Percentiles rank a stretch among this genome's conserved stretches.
phyloP scores from a whole-genome alignment of 192 early-diverging fungal genomes.

The Umbelopsis isabellina region DNA sequence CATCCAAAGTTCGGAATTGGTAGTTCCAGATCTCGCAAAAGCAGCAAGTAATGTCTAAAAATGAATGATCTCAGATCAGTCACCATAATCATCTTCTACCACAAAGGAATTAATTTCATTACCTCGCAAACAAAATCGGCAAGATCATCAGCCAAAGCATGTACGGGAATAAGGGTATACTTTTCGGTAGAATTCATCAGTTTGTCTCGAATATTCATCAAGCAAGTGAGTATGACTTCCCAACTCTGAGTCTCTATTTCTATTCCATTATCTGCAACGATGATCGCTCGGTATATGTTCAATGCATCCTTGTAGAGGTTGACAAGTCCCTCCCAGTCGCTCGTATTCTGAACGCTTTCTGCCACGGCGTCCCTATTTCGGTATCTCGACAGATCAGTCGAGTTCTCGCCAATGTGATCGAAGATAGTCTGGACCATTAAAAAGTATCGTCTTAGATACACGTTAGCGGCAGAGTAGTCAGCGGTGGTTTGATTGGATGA shows the following conservation, averaged over 20 bases:
- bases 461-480: conserved; percentile 55
- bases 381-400: background rate
- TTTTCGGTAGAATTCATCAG: conserved; percentile 54
- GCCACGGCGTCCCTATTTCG: conserved; percentile 37
- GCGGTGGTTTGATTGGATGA: conserved; percentile 7
- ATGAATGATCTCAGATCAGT: background rate
- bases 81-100: background rate
- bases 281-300: conserved; percentile 64
- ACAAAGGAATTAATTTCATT: conserved; percentile 21
- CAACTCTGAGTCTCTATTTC: conserved; percentile 60
- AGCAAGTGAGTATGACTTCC: conserved; percentile 56
- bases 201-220: conserved; percentile 67
- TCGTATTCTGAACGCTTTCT: conserved; percentile 5
- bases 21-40: conserved; percentile 63
- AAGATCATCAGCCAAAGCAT: conserved; percentile 58
- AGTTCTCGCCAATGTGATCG: conserved; percentile 48
- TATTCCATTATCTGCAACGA: conserved; percentile 50
- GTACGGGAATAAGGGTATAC: conserved; percentile 39
- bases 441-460: conserved; percentile 70
- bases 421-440: conserved; percentile 66
- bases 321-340: conserved; percentile 50
- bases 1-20: conserved; percentile 60
- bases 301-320: conserved; percentile 71
- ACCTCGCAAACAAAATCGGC: conserved; percentile 69
- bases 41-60: conserved; percentile 64